Conservation (phyloP, 2,329 filamentous ascomycete species). For the Penicillium sp. region DNA sequence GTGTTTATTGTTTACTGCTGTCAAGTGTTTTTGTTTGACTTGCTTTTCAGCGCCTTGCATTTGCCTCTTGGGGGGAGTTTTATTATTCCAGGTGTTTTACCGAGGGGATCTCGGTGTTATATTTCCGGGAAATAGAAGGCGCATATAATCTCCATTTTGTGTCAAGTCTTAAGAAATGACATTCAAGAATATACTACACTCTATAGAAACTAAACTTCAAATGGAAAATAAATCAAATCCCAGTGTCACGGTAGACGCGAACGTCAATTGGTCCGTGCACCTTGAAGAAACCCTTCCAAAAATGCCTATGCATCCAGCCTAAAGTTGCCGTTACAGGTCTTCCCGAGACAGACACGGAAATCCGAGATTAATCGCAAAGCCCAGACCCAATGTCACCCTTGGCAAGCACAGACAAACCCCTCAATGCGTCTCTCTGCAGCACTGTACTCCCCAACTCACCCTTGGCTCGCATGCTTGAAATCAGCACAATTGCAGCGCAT, state of each 20-base stretch:
- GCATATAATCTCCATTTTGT: neutral
- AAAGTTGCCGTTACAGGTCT: neutral
- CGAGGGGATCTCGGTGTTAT: slow-evolving; percentile 3
- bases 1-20: neutral
- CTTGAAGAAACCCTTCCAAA: neutral
- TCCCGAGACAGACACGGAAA: neutral
- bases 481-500: slow-evolving; percentile 56
- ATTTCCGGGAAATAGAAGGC: slow-evolving; percentile 7
- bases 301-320: neutral
- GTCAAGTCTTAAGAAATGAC: neutral
- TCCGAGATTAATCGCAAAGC: neutral
- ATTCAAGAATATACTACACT: too few species aligned
- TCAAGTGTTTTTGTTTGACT: slow-evolving; percentile 7
- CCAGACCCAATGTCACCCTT: neutral
- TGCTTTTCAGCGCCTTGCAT: slow-evolving; percentile 22
- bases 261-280: slow-evolving; percentile 12
- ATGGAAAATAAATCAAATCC: neutral
- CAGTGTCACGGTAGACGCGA: neutral
- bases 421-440: slow-evolving; percentile 12
- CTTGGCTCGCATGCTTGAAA: slow-evolving; percentile 48
- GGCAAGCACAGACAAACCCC: neutral
- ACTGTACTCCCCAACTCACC: slow-evolving; percentile 1
- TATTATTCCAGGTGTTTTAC: slow-evolving; percentile 1
- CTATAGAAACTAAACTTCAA: neutral
- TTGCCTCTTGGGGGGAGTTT: neutral